Base-by-base conservation (phyloP, 169 alveolate species). In the Plasmodium malariae region DNA sequence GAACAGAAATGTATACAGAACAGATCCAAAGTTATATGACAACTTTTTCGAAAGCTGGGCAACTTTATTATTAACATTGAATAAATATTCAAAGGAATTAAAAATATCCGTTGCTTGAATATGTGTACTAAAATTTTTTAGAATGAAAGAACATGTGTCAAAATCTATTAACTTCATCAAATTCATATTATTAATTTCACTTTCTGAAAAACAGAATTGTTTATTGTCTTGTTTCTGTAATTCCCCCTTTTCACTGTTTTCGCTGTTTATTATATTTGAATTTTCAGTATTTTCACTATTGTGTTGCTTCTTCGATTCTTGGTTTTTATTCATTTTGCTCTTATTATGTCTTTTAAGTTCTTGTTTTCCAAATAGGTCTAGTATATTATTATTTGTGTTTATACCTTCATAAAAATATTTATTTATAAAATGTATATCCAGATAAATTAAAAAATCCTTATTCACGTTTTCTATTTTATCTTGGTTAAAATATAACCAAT, bases 21-120 rank as follows among this genome's bases (percentile, higher is more conserved):
- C 91, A 0, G 91, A 83, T 21, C 91, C 91, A 30, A 83, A 83
- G 55, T 83, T 83, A 40, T 83, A 83, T 1, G 91, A 57, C 74
- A 67, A 48, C 54, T 37, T 83, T 67, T 83, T 83, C 32, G 60
- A 83, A 67, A 67, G 36, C n/a, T 67, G 28, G 19, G 54, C 12
- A 36, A 51, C 32, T 21, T 54, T 40, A 51, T 83, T 83, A 51
- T 55, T 65, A 17, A 40, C 67, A 83, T 67, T 57, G 67, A 83
- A 60, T 54, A 83, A 67, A 14, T 54, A 40, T 34, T 83, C 91
- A 60, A 49, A 83, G 17, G 91, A 68, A 48, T 68, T 83, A 83
- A 83, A 83, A 45, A 83, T 83, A 45, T 83, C 67, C 12, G 91
- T 83, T 14, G 67, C 54, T 21, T 9, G 65, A 24, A 60, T 34